Evolutionary conservation across 2,329 filamentous ascomycete genomes (phyloP).

Genomic region (Cercospora sesami): DNA sequence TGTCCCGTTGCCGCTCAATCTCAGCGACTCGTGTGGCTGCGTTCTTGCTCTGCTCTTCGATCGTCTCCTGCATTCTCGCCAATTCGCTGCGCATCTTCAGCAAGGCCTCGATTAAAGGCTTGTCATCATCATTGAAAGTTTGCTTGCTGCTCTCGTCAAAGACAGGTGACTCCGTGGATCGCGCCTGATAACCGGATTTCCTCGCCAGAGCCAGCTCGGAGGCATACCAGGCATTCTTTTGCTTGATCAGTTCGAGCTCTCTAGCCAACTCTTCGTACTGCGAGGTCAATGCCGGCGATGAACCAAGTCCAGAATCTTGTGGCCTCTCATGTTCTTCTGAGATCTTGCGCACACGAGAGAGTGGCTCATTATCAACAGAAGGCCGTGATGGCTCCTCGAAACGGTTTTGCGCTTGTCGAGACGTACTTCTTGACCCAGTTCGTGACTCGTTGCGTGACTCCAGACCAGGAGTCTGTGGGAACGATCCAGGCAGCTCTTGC

Average conservation of each 20-base stretch:
- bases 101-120: constrained; percentile 86
- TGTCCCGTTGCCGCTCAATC: constrained; percentile 89
- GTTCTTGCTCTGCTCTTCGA: constrained; percentile 81
- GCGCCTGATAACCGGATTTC: constrained; percentile 80
- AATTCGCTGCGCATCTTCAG: constrained; percentile 88
- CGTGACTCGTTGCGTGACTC: constrained; percentile 26
- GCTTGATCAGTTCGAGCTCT: constrained; percentile 81
- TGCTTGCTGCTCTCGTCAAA: constrained; percentile 76
- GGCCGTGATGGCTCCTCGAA: constrained; percentile 30
- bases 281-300: constrained; percentile 60
- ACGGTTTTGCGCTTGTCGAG: constrained; percentile 19
- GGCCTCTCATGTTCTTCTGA: constrained; percentile 49
- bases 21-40: constrained; percentile 90
- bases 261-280: constrained; percentile 75
- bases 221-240: constrained; percentile 93
- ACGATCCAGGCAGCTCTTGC: constrained; percentile 22
- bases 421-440: constrained; percentile 14
- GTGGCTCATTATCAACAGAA: constrained; percentile 30
- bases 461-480: constrained; percentile 13
- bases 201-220: constrained; percentile 90
- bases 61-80: constrained; percentile 81
- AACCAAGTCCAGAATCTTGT: constrained; percentile 61
- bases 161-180: constrained; percentile 58
- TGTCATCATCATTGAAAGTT: constrained; percentile 86
- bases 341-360: constrained; percentile 33